A percentile compares a stretch with the other conserved stretches of the same genome.
phyloP scores from a whole-genome alignment of 2,329 filamentous ascomycete species.

The Gliomastix tumulicola region DNA sequence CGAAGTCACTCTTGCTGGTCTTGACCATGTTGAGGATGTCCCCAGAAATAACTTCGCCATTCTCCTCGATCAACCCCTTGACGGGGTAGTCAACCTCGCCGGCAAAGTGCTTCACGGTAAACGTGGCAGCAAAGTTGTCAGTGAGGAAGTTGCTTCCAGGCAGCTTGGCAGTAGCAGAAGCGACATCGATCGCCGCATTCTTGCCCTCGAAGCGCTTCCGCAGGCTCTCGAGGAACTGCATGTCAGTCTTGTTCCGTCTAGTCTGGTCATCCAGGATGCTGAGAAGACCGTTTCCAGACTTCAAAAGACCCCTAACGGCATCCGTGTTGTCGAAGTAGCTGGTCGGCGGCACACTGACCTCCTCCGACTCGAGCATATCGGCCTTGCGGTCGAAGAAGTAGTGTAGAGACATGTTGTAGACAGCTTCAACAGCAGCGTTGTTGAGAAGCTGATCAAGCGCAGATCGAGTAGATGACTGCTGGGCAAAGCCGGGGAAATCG shows the following conservation, averaged over 20 bases:
- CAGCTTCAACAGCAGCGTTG: constrained; percentile 85
- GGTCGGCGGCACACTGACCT: constrained; percentile 81
- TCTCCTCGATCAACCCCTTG: constrained; percentile 84
- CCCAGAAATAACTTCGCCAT: constrained; percentile 90
- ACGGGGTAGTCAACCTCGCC: constrained; percentile 94
- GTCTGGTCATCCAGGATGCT: constrained; percentile 97
- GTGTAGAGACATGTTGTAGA: constrained; percentile 90
- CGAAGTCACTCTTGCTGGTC: constrained; percentile 80
- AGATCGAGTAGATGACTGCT: constrained; percentile 75
- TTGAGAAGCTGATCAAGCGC: constrained; percentile 87
- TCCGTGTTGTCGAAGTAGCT: constrained; percentile 98
- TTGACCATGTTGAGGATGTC: constrained; percentile 93
- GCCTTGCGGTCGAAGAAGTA: constrained; percentile 95
- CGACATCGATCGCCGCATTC: constrained; percentile 81
- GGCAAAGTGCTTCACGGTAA: constrained; percentile 91
- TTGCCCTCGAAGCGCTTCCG: constrained; percentile 92
- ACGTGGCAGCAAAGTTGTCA: constrained; percentile 70
- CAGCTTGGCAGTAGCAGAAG: constrained; percentile 65
- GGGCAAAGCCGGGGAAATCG: constrained; percentile 92
- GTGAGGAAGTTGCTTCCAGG: constrained; percentile 88
- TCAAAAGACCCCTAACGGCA: constrained; percentile 84
- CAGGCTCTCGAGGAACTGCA: constrained; percentile 84
- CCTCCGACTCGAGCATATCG: constrained; percentile 88
- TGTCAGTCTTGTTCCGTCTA: constrained; percentile 77
- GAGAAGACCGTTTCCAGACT: constrained; percentile 84